Evolutionary conservation across 169 alveolate species (phyloP), one percentile per base, ranked within the genome.

Genomic region (Eimeria acervulina): DNA sequence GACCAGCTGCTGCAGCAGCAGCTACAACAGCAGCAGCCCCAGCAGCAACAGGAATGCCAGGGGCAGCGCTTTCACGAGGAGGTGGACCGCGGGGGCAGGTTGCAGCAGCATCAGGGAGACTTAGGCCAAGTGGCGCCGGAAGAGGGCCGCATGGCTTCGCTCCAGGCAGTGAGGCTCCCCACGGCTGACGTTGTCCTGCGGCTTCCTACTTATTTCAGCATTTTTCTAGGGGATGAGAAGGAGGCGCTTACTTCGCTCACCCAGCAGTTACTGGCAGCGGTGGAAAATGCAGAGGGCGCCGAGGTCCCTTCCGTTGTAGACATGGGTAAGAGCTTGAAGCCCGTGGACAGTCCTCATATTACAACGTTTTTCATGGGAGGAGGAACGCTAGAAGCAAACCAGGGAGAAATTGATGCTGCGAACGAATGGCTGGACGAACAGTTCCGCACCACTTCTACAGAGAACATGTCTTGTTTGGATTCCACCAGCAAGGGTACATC

Each of bases 321-420:
- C 84, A 42, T 87, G 33, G 36, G 63, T 83, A 38, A 31, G 31
- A 10, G 52, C 26, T 38, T 87, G 17, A 38, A 28, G 66, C 68
- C 84, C 26, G 94, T 87, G n/a, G 63, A 38, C 44, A 63, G 44
- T 5, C 66, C 63, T 31, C 94, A 87, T 21, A 76, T 63, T 2
- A 87, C 94, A 31, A 87, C 94, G n/a, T 59, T 87, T 36, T 87
- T 61, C 38, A 63, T 87, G 61, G 94, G 94, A 12, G 81, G 94
- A 33, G 94, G 83, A 10, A 26, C 47, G 83, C 83, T 87, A 19
- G 40, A n/a, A n/a, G 66, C 51, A 8, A 87, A 15, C 83, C 59
- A 44, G 26, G 68, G 40, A n/a, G 83, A 59, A 83, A 40, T 87
- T 87, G 61, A 21, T 12, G 81, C 66, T 36, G 94, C 94, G 33